Evolutionary conservation across 1,284 basidiomycete genomes (phyloP).

Genomic region (Heterobasidion occidentale): DNA sequence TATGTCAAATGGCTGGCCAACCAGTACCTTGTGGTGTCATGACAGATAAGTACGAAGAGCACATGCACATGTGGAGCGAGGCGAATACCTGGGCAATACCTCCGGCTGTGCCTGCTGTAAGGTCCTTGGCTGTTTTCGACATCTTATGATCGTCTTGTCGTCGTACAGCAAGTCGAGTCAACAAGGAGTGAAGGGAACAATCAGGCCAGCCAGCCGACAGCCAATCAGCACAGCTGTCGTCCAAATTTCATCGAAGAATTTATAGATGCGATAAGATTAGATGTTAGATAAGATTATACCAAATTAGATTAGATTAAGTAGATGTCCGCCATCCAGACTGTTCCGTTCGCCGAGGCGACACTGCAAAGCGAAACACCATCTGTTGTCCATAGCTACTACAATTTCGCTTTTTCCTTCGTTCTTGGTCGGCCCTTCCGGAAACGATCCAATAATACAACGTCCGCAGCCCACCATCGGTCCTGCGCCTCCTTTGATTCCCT

Average conservation of each 20-base stretch:
- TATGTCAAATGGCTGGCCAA: slow-evolving; percentile 95
- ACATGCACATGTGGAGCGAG: slow-evolving; percentile 5
- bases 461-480: slow-evolving; percentile 47
- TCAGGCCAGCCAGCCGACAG: background rate
- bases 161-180: background rate
- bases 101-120: slow-evolving; percentile 80
- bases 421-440: slow-evolving; percentile 18
- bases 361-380: slow-evolving; percentile 2
- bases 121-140: slow-evolving; percentile 63
- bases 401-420: slow-evolving; percentile 15
- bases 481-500: slow-evolving; percentile 48
- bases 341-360: background rate
- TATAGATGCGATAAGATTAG: slow-evolving; percentile 7
- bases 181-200: background rate
- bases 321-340: no score
- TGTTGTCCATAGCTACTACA: slow-evolving; percentile 11
- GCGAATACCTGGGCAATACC: slow-evolving; percentile 76
- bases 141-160: slow-evolving; percentile 17
- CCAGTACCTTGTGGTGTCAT: slow-evolving; percentile 53
- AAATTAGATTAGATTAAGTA: no score
- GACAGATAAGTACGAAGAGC: slow-evolving; percentile 2
- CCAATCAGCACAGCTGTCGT: slow-evolving; percentile 14
- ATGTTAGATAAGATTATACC: background rate
- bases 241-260: slow-evolving; percentile 3
- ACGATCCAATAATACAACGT: slow-evolving; percentile 35